Evolutionary conservation across 1,284 basidiomycete species (phyloP).

Genomic region (Trichosporon inkin): DNA sequence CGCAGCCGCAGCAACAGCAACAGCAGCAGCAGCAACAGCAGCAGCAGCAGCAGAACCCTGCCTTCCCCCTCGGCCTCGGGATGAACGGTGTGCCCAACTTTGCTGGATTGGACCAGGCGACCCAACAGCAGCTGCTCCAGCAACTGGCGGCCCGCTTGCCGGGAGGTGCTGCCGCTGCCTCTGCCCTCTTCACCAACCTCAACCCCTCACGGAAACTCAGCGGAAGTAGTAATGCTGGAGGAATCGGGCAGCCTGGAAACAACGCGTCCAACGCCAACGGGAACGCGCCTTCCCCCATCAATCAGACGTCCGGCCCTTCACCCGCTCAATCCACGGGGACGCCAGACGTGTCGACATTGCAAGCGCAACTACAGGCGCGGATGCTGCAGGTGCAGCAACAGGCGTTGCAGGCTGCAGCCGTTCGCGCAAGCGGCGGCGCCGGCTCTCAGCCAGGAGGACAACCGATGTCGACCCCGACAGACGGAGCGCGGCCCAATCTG

Average conservation of each 20-base stretch:
- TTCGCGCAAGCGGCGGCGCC: neutral
- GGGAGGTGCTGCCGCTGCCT: conserved; percentile 9
- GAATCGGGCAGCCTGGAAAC: neutral
- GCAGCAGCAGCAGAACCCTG: conserved; percentile 1
- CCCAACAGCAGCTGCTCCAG: conserved; percentile 21
- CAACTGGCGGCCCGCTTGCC: conserved; percentile 18
- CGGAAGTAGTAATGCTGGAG: conserved; percentile 3
- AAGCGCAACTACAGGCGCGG: conserved; percentile 23
- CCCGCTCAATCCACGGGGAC: neutral
- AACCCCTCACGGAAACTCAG: conserved; percentile 13
- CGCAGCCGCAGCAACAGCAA: no score
- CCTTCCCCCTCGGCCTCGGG: neutral
- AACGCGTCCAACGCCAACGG: neutral
- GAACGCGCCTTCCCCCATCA: conserved; percentile 1
- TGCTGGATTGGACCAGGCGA: conserved; percentile 9
- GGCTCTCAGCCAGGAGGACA: conserved; percentile 8
- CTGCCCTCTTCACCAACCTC: conserved; percentile 17
- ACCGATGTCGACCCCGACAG: neutral
- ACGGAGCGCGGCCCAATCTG: neutral
- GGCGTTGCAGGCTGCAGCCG: neutral
- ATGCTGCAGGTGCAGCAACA: conserved; percentile 25
- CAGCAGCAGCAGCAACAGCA: conserved; percentile 11
- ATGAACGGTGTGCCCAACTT: conserved; percentile 8
- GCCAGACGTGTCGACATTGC: conserved; percentile 17
- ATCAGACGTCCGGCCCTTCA: neutral